Conservation (phyloP, 1,139 yeast genomes). For the Yamadazyma diospyri region DNA sequence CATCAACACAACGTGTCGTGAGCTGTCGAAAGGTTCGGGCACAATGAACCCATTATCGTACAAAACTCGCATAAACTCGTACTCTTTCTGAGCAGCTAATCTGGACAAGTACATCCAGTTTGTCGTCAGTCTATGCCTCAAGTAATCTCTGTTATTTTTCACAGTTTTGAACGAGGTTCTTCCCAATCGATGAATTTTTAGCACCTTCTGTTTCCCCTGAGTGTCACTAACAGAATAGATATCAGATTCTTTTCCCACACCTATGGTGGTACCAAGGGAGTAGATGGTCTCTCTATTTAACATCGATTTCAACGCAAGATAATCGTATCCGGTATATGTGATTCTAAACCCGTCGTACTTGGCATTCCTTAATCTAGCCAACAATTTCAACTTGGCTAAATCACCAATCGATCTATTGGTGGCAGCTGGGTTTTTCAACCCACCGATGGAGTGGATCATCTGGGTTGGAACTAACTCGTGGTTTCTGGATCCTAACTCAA, state of each 20-base stretch:
- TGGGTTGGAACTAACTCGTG: constrained; percentile 94
- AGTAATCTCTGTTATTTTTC: constrained; percentile 88
- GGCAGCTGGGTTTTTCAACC: constrained; percentile 70
- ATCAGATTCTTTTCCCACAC: constrained; percentile 97
- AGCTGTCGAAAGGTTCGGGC: constrained; percentile 84
- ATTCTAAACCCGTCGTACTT: constrained; percentile 89
- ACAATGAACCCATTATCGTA: constrained; percentile 76
- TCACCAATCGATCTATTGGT: constrained; percentile 79
- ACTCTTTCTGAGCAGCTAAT: constrained; percentile 90
- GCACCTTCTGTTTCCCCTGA: constrained; percentile 61
- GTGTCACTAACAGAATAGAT: constrained; percentile 81
- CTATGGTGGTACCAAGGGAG: constrained; percentile 84
- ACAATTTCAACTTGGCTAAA: constrained; percentile 78
- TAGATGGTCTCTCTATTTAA: constrained; percentile 67
- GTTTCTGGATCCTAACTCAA: constrained; percentile 85
- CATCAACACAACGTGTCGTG: constrained; percentile 92
- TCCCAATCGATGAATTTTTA: constrained; percentile 91
- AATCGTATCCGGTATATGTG: constrained; percentile 88
- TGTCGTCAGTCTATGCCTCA: constrained; percentile 61
- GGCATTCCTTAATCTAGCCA: constrained; percentile 77
- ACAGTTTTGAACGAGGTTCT: constrained; percentile 90
- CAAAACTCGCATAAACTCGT: constrained; percentile 76
- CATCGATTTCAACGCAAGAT: constrained; percentile 82
- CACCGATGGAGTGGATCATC: constrained; percentile 76
- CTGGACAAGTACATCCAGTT: constrained; percentile 93